Percentiles rank a stretch among this genome's conserved stretches.
Evolutionary conservation across 192 early-diverging fungal genomes (phyloP).

Genomic region (Spinellus fusiger): DNA sequence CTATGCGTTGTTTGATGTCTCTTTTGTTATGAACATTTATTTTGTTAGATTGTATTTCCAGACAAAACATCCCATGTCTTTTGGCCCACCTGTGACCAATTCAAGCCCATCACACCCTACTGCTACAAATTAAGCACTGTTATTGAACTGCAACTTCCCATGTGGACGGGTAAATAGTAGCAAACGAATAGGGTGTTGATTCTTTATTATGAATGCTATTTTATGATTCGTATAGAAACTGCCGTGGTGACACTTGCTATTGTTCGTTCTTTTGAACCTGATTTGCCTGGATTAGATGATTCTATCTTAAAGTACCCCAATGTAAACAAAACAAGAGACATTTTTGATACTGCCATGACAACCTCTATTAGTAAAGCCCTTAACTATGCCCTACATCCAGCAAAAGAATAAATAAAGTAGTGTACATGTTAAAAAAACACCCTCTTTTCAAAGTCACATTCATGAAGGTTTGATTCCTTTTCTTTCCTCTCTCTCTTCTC

Average conservation of each 20-base stretch:
- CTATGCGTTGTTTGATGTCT: background rate
- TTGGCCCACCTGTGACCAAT: slow-evolving; percentile 18
- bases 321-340: background rate
- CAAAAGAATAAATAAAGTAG: background rate
- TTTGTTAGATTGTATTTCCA: slow-evolving; percentile 18
- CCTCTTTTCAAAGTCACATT: background rate
- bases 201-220: background rate
- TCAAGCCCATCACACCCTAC: slow-evolving; percentile 24
- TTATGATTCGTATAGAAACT: slow-evolving; percentile 3
- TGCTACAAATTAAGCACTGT: slow-evolving; percentile 14
- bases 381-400: background rate
- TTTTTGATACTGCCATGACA: background rate
- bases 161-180: slow-evolving; percentile 22
- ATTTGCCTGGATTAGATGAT: slow-evolving; percentile 26
- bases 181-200: background rate
- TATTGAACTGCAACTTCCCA: slow-evolving; percentile 10
- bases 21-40: background rate
- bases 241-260: slow-evolving; percentile 14
- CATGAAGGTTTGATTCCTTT: background rate
- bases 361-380: background rate
- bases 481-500: too few species aligned
- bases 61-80: slow-evolving; percentile 16
- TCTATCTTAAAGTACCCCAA: slow-evolving; percentile 24
- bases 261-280: slow-evolving; percentile 25
- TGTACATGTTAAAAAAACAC: background rate